A percentile compares a stretch with the other conserved stretches of the same genome.
Evolutionary conservation across 306 rosid genomes (phyloP).

Genomic region (Myrica gale): DNA sequence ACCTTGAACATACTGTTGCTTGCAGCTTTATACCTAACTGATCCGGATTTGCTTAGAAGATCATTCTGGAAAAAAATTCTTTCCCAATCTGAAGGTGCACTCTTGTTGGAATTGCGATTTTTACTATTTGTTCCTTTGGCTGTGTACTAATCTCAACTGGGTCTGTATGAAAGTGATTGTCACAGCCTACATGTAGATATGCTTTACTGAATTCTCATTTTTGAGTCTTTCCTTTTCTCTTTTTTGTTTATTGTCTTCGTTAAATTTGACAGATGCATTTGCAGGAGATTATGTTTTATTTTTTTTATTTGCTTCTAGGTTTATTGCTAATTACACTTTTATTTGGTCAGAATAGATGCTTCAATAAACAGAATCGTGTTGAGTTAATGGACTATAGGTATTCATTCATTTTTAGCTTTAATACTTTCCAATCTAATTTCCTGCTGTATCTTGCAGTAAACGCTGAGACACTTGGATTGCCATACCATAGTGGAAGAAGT

Average conservation of each 20-base stretch:
- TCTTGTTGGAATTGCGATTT: neutral
- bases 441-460: constrained; percentile 22
- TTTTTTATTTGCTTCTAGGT: neutral
- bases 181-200: neutral
- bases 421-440: constrained; percentile 12
- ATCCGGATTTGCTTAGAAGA: neutral
- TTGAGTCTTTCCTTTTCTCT: neutral
- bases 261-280: too few relatives aligned
- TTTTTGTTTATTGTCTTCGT: neutral
- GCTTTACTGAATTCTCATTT: neutral
- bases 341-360: neutral
- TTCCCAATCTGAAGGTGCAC: neutral
- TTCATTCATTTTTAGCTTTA: neutral
- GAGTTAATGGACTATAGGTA: neutral
- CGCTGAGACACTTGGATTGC: constrained; percentile 17
- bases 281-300: too few relatives aligned
- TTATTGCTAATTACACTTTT: neutral
- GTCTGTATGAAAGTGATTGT: neutral
- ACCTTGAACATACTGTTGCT: neutral
- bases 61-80: neutral
- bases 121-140: neutral
- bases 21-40: neutral
- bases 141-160: neutral
- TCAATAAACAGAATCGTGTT: neutral
- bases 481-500: constrained; percentile 22